These are phyloP conservation scores for Schwanniomyces sp. DNA, from an alignment of 805 yeast genomes.

Conservation along the genomic window DNA sequence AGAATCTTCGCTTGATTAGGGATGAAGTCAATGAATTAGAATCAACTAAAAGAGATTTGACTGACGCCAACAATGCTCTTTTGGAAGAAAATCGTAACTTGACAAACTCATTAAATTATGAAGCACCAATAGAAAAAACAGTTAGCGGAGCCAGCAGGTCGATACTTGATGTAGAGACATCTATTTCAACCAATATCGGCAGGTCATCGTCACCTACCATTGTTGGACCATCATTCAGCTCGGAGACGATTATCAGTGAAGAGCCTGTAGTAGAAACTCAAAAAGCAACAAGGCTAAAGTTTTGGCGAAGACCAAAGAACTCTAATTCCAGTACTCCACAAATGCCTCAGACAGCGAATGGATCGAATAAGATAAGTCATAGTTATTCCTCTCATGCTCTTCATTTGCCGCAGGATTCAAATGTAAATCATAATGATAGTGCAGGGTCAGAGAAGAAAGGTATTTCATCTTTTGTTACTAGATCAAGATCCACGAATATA, in stretches of 20 bases:
- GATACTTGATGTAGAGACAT: conserved; percentile 1
- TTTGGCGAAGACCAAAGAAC: conserved; percentile 45
- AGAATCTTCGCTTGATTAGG: conserved; percentile 42
- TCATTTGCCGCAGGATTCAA: conserved; percentile 3
- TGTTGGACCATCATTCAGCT: conserved; percentile 12
- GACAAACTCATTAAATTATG: conserved; percentile 2
- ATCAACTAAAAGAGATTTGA: conserved; percentile 44
- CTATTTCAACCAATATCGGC: background rate
- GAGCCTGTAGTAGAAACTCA: conserved; percentile 25
- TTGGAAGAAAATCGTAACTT: conserved; percentile 18
- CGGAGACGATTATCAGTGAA: conserved; percentile 8
- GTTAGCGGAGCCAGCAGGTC: conserved; percentile 2
- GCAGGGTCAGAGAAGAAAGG: conserved; percentile 11
- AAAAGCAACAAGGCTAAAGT: conserved; percentile 42
- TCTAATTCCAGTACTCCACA: conserved; percentile 9
- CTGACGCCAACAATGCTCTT: conserved; percentile 22
- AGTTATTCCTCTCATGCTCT: conserved; percentile 8
- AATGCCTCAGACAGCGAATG: conserved; percentile 3
- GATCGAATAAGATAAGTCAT: conserved; percentile 5
- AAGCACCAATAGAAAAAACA: background rate
- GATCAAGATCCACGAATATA: conserved; percentile 49
- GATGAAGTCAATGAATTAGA: conserved; percentile 55
- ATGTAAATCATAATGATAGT: conserved; percentile 4
- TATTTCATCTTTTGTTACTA: conserved; percentile 26
- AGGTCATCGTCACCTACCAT: conserved; percentile 4